A percentile compares a stretch with the other conserved stretches of the same genome.
Conservation (phyloP, 345 rosid genomes). For the Pelargonium nanum region DNA sequence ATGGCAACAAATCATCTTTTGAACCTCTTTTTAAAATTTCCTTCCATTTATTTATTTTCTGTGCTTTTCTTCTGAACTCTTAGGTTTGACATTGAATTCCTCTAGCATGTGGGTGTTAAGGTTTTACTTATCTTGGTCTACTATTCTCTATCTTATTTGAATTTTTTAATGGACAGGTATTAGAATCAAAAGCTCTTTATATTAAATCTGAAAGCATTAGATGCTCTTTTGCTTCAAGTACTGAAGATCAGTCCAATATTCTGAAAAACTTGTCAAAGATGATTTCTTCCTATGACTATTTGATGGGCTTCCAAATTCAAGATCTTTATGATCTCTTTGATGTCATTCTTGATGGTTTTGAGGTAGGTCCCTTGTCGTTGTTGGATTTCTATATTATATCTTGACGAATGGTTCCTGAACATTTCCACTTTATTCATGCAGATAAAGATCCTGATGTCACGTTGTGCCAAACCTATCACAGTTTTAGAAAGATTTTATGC, state of each 20-base stretch:
- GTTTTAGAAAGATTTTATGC: slow-evolving; percentile 53
- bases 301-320: slow-evolving; percentile 25
- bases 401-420: slow-evolving; percentile 10
- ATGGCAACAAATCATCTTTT: too few species aligned
- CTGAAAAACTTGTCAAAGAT: slow-evolving; percentile 25
- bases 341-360: slow-evolving; percentile 42
- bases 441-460: slow-evolving; percentile 37
- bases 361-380: slow-evolving; percentile 30
- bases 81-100: too few species aligned
- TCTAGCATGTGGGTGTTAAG: too few species aligned
- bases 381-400: slow-evolving; percentile 3
- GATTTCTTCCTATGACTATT: slow-evolving; percentile 14
- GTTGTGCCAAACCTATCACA: slow-evolving; percentile 25
- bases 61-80: too few species aligned
- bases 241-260: slow-evolving; percentile 18
- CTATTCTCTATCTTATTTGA: slow-evolving; percentile 11
- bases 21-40: too few species aligned
- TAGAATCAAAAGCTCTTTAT: slow-evolving; percentile 36
- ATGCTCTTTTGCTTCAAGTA: slow-evolving; percentile 23
- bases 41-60: too few species aligned
- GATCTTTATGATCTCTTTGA: slow-evolving; percentile 51
- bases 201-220: slow-evolving; percentile 27
- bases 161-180: slow-evolving; percentile 33
- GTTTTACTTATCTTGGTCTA: too few species aligned
- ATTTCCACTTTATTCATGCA: slow-evolving; percentile 27